A percentile compares a stretch with the other conserved stretches of the same genome.
Evolutionary conservation across 192 early-diverging fungal species (phyloP).

Genomic region (Chytriomyces hyalinus): DNA sequence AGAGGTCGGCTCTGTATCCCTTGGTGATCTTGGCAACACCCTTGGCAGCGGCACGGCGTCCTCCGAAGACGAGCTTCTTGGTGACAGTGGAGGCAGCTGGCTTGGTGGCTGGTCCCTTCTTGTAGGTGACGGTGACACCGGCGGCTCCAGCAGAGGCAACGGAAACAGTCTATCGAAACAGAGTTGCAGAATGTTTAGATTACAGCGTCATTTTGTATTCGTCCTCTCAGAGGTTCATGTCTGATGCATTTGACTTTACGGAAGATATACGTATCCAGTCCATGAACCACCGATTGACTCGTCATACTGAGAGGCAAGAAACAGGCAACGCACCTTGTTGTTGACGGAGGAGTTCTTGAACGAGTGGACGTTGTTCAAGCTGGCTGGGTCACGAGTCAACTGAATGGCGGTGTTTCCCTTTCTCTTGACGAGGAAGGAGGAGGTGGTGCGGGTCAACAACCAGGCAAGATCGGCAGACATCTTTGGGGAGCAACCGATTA

Average conservation of each 20-base stretch:
- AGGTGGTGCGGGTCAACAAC: constrained; percentile 76
- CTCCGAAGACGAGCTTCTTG: constrained; percentile 56
- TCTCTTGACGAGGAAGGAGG: constrained; percentile 83
- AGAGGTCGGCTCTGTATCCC: constrained; percentile 72
- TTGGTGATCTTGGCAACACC: constrained; percentile 66
- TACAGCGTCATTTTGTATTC: neutral
- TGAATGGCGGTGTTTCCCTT: constrained; percentile 52
- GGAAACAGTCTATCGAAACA: constrained; percentile 60
- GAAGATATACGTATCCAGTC: neutral
- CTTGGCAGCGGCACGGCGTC: constrained; percentile 67
- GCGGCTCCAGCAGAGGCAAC: constrained; percentile 59
- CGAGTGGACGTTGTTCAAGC: constrained; percentile 71
- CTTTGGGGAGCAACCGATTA: too few relatives aligned
- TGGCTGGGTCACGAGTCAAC: constrained; percentile 30
- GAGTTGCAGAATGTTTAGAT: neutral
- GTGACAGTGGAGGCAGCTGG: constrained; percentile 58
- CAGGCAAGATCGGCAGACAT: constrained; percentile 55
- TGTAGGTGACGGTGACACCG: constrained; percentile 70
- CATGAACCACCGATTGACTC: neutral
- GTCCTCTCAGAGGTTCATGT: neutral
- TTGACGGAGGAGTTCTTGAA: constrained; percentile 84
- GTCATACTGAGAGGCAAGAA: neutral
- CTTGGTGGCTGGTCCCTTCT: constrained; percentile 58
- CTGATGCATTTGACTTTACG: neutral
- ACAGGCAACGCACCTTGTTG: constrained; percentile 69